Evolutionary conservation across 805 yeast genomes (phyloP), one percentile per base, ranked within the genome.

Genomic region (Yarrowia sp.): DNA sequence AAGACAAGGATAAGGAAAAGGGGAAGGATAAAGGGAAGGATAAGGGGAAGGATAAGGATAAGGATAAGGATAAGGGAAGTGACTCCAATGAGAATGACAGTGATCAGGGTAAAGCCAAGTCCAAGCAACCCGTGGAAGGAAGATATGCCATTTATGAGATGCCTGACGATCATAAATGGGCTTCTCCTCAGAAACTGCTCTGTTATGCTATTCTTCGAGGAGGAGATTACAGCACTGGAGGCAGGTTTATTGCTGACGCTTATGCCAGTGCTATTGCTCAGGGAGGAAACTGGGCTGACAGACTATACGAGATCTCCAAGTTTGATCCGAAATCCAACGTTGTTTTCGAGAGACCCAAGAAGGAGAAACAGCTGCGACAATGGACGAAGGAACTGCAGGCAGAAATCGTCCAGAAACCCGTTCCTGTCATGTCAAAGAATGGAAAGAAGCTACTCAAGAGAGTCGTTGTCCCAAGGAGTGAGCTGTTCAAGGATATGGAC

Each of bases 161-260:
- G 7, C 66, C 66, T 14, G 55, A 47, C 20, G 34, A 34, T 13
- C 53, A 47, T 36, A 47, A 20, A 13, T 61, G 66, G 66, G 55
- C 55, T 20, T 47, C 53, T 14, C 66, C 66, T 2, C 15, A 14
- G n/a, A 61, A 47, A 24, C 17, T 47, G 8, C 30, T 61, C 9
- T 61, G 53, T 14, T 61, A 61, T 30, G 66, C 66, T 9, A 46
- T 61, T 46, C 38, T 61, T 1, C 8, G 55, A 46, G 66, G 66
- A 46, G 66, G 66, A 46, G 66, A 61, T 9, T 61, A 61, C 46
- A 47, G 55, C 46, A 61, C 43, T 24, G 66, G 66, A 33, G 66
- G 66, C 19, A 61, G 36, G 17, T 19, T 12, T 20, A 47, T 61
- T 15, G 38, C 55, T 1, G 66, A 61, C 7, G 46, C 17, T 6